phyloP scores from a whole-genome alignment of 2,329 filamentous ascomycete species.

The Lizonia empirigonia region DNA sequence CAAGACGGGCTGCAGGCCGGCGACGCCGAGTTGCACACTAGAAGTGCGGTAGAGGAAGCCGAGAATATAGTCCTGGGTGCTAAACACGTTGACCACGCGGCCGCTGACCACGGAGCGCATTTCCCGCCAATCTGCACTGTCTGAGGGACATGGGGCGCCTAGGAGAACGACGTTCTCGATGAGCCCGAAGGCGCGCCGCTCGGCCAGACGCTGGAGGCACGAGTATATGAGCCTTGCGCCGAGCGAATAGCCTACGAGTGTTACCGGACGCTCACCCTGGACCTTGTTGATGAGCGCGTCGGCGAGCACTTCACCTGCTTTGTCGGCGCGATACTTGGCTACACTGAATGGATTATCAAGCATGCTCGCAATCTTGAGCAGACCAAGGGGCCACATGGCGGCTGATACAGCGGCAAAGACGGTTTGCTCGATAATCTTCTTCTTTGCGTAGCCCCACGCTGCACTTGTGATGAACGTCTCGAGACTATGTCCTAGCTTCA shows the following conservation, averaged over 20 bases:
- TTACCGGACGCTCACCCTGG: slow-evolving; percentile 81
- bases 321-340: slow-evolving; percentile 76
- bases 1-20: slow-evolving; percentile 76
- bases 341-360: slow-evolving; percentile 84
- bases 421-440: slow-evolving; percentile 72
- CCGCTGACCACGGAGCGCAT: slow-evolving; percentile 81
- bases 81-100: slow-evolving; percentile 85
- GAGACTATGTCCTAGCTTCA: slow-evolving; percentile 78
- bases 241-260: slow-evolving; percentile 79
- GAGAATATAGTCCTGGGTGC: slow-evolving; percentile 83
- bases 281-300: slow-evolving; percentile 82
- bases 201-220: slow-evolving; percentile 76
- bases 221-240: slow-evolving; percentile 83
- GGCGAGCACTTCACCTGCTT: slow-evolving; percentile 78
- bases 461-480: slow-evolving; percentile 77
- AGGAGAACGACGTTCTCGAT: slow-evolving; percentile 84
- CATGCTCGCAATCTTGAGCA: slow-evolving; percentile 58
- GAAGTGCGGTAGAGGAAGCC: slow-evolving; percentile 86
- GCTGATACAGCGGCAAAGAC: slow-evolving; percentile 55
- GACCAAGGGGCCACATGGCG: slow-evolving; percentile 56
- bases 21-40: slow-evolving; percentile 80
- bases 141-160: slow-evolving; percentile 77
- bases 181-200: slow-evolving; percentile 79
- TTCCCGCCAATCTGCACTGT: slow-evolving; percentile 73
- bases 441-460: slow-evolving; percentile 78